Base-by-base conservation (phyloP, 495 filamentous ascomycete genomes). In the Trichodelitschia bisporula region DNA sequence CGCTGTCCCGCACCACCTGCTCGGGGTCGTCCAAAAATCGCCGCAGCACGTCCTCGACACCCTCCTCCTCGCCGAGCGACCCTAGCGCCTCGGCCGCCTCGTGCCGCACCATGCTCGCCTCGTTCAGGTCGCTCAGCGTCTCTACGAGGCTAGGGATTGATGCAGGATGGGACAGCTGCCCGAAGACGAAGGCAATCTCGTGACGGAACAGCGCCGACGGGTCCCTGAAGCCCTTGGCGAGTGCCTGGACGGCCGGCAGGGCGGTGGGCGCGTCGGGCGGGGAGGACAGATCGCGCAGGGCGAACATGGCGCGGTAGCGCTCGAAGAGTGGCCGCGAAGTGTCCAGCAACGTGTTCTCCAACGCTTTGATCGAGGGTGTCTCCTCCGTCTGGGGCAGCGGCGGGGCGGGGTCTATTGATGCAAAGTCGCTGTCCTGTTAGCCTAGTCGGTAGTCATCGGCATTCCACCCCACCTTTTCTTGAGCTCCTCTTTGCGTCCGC, bases 81-180 rank as follows among this genome's bases (percentile, higher is more conserved):
- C 86, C 86, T n/a, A 99, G 68, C 15, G 86, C 86, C 51, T 99
- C 86, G 3, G 89, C 86, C 27, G 86, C 86, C 49, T 99, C 86
- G 47, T 99, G 86, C 34, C 86, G 68, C 36, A 99, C 86, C 86
- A 99, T 99, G 40, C 82, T 76, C 16, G 59, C 67, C 50, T 99
- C 86, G 19, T 72, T 55, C 26, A 65, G 55, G 46, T 95, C 60
- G 41, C 77, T 72, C 28, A 95, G 58, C 0, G 72, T 68, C 24
- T 64, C 66, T 16, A 76, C 70, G 12, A 99, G 65, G 34, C 75
- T 77, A 5, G 86, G 80, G 42, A 99, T 89, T 0, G 77, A 86
- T n/a, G 83, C 82, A 1, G 89, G 86, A 47, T 95, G 84, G 30
- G 74, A 77, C 16, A 99, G 61, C 44, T 99, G 89, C 15, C 86